These are phyloP conservation scores for Hamamelis virginiana DNA, from an alignment of 164 flowering plant species.

Conservation along the genomic window DNA sequence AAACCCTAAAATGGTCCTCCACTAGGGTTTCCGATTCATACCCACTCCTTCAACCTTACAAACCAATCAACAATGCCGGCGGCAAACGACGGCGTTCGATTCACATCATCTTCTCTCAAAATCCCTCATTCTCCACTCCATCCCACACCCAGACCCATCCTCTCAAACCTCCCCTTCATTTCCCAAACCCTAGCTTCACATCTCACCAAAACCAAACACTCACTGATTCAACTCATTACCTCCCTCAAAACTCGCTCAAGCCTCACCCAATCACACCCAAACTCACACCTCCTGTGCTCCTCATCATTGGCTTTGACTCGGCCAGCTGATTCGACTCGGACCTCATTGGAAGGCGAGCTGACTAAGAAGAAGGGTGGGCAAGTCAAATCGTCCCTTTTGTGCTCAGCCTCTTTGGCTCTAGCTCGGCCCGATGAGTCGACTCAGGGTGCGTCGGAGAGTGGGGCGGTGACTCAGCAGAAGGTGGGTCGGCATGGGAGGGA, in stretches of 20 bases:
- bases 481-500: slow-evolving; percentile 29
- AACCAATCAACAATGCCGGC: slow-evolving; percentile 2
- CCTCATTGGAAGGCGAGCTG: slow-evolving; percentile 22
- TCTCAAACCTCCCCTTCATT: slow-evolving; percentile 27
- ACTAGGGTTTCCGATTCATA: too few species aligned
- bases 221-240: slow-evolving; percentile 25
- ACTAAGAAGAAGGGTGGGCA: slow-evolving; percentile 26
- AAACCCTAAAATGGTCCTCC: too few species aligned
- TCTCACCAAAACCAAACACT: slow-evolving; percentile 19
- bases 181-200: slow-evolving; percentile 24
- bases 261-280: background rate
- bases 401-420: slow-evolving; percentile 37
- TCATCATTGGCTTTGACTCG: slow-evolving; percentile 32
- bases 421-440: slow-evolving; percentile 27
- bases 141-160: background rate
- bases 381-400: slow-evolving; percentile 22
- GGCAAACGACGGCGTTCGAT: slow-evolving; percentile 29
- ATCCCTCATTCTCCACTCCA: slow-evolving; percentile 14
- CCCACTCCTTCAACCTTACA: too few species aligned
- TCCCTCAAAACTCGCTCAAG: slow-evolving; percentile 18
- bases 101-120: slow-evolving; percentile 46
- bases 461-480: slow-evolving; percentile 24
- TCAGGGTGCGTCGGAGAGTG: slow-evolving; percentile 28
- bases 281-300: slow-evolving; percentile 29
- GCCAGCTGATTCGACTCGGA: slow-evolving; percentile 32